Conservation (phyloP, 2,329 filamentous ascomycete genomes). For the Aureobasidium zeae region DNA sequence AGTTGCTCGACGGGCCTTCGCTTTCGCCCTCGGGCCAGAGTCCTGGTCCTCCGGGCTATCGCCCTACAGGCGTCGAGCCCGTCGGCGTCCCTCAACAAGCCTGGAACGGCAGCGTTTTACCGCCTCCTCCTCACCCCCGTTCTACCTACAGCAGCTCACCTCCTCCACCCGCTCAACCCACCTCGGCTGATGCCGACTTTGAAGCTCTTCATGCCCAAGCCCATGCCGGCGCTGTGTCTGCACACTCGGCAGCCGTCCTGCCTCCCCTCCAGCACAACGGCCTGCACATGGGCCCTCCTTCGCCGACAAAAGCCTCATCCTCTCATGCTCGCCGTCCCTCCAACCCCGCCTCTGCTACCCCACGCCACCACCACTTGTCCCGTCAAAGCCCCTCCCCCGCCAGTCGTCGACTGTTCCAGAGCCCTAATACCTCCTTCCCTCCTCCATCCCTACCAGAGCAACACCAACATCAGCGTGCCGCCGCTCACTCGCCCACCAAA, state of each 20-base stretch:
- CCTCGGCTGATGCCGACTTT: constrained; percentile 19
- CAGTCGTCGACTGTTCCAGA: constrained; percentile 20
- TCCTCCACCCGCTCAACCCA: constrained; percentile 14
- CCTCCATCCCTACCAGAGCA: constrained; percentile 19
- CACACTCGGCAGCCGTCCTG: constrained; percentile 19
- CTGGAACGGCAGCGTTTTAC: constrained; percentile 23
- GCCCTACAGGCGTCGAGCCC: constrained; percentile 16
- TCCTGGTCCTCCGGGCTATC: constrained; percentile 33
- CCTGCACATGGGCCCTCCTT: constrained; percentile 19
- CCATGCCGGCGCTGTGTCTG: constrained; percentile 26
- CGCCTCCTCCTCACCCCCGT: constrained; percentile 19
- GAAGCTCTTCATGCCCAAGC: constrained; percentile 25
- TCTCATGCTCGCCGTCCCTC: constrained; percentile 7
- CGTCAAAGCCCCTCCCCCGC: constrained; percentile 14
- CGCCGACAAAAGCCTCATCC: constrained; percentile 18
- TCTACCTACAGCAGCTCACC: constrained; percentile 21
- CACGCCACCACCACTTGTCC: constrained; percentile 17
- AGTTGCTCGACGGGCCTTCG: constrained; percentile 27
- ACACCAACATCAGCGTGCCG: constrained; percentile 15
- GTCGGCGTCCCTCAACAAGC: constrained; percentile 22
- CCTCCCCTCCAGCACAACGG: constrained; percentile 16
- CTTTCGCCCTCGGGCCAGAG: constrained; percentile 38
- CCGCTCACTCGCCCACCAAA: constrained; percentile 25
- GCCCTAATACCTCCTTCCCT: constrained; percentile 25
- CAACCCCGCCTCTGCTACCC: constrained; percentile 17